These are phyloP conservation scores for Backusella morwellensis DNA, from an alignment of 192 early-diverging fungal genomes.

Conservation along the genomic window DNA sequence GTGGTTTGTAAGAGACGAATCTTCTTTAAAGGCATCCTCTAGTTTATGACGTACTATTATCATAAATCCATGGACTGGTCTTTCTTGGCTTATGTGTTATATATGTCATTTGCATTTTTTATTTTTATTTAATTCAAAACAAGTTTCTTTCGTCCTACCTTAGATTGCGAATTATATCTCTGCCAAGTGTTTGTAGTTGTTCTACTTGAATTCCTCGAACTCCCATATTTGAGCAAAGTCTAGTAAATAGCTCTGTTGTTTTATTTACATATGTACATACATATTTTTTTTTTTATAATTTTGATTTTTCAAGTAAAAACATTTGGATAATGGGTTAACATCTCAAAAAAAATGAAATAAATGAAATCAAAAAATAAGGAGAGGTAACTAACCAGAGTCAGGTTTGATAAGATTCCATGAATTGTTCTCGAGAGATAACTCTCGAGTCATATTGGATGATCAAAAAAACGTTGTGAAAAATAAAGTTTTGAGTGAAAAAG, in stretches of 20 bases:
- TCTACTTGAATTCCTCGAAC: conserved; percentile 63
- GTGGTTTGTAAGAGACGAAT: neutral
- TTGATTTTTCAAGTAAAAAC: neutral
- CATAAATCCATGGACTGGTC: conserved; percentile 60
- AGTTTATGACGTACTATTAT: conserved; percentile 46
- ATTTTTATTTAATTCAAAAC: neutral
- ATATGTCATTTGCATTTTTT: neutral
- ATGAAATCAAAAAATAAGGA: neutral
- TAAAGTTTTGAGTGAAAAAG: neutral
- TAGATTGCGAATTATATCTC: conserved; percentile 7
- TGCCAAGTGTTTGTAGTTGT: conserved; percentile 27
- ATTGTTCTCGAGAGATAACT: conserved; percentile 5
- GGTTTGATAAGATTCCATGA: conserved; percentile 62
- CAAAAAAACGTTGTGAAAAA: neutral
- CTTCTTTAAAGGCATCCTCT: conserved; percentile 9
- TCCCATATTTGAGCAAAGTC: conserved; percentile 65
- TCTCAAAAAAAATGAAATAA: neutral
- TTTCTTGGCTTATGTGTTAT: conserved; percentile 20
- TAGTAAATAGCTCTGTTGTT: conserved; percentile 52
- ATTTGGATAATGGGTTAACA: neutral
- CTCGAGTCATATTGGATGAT: conserved; percentile 12
- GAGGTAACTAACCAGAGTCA: conserved; percentile 49
- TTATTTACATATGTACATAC: neutral
- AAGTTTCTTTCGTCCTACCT: neutral
- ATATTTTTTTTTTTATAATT: conserved; percentile 9